Base-by-base conservation (phyloP, 768 basidiomycete genomes). In the Amanita phalloides region DNA sequence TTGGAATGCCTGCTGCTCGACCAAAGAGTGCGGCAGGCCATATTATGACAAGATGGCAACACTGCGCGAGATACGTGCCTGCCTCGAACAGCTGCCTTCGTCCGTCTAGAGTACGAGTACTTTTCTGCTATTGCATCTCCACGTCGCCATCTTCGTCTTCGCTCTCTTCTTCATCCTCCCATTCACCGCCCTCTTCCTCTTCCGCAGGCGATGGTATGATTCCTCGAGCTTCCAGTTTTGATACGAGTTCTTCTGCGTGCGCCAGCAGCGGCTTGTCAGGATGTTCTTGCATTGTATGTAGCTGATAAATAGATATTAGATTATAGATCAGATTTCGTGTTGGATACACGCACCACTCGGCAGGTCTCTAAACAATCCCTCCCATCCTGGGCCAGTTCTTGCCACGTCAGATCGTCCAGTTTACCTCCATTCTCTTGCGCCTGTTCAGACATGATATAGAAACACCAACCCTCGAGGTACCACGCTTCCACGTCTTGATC, bases 401-500 rank as follows among this genome's bases (percentile, higher is more conserved):
- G 74, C 79, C 84, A 87, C 3, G 76, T 77, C 55, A 85, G 58
- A 14, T 75, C 79, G 33, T 75, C 74, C 28, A 74, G 53, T 35
- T 65, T 74, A 17, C 72, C 75, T 25, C 71, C 73, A 10, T 66
- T 75, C 58, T 84, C 81, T 54, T 78, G 74, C 6, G 79, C 79
- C 54, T 84, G 77, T 63, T 87, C 84, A 0, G 81, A 77, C 78
- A 88, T 82, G 43, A 94, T 69, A 70, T 82, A 90, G 73, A 89
- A 91, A 56, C 87, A 86, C 91, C 91, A 96, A 49, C 91, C 92
- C 66, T 94, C 91, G 26, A 95, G 78, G 62, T 95, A 95, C 84
- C 92, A 94, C 1, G 84, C 92, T 58, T 94, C 91, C 10, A 92
- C 83, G 49, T 90, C 85, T 61, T 89, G 77, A 57, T 92, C 88